Evolutionary conservation across 148 eudicot genomes (phyloP), one percentile per base, ranked within the genome.

Genomic region (Fagopyrum tataricum): DNA sequence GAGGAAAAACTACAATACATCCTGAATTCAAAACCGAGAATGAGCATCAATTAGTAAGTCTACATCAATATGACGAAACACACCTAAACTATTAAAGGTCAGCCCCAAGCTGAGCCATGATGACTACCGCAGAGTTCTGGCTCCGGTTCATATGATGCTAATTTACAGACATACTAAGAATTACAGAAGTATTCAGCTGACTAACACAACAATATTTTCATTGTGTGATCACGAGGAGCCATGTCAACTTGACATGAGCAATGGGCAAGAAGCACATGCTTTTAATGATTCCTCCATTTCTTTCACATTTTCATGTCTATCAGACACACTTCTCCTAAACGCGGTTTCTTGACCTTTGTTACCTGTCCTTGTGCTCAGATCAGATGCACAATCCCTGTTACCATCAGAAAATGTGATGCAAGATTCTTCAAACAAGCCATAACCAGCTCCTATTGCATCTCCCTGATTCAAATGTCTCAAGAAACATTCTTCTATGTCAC

Each of bases 401-500:
- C 81, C 74, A 17, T 82, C 84, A 58, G 82, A 73, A 12, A 75
- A 70, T 1, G 74, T 64, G 78, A 70, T 67, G 73, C 67, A 39
- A 41, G 56, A 47, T 66, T 72, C n/a, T 26, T 73, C 4, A 18
- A 20, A 7, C 31, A 56, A 8, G 21, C 69, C 49, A 46, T 46
- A 46, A 46, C 13, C 75, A 40, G n/a, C 46, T 53, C 14, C 56
- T 13, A 31, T 44, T 75, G 24, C 76, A 55, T 82, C 82, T 41
- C 75, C 79, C 56, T 78, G 81, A 59, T 84, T 77, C 67, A 91
- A 72, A 72, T 82, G 89, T 53, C 87, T 82, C 73, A 90, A 74
- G 87, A 93, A 93, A 76, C 88, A 77, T 67, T 90, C 91, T 78
- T 89, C 94, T 11, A 86, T 82, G 4, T 87, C 94, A 47, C 85